Conservation (phyloP, 306 rosid genomes). For the Prunus davidiana region DNA sequence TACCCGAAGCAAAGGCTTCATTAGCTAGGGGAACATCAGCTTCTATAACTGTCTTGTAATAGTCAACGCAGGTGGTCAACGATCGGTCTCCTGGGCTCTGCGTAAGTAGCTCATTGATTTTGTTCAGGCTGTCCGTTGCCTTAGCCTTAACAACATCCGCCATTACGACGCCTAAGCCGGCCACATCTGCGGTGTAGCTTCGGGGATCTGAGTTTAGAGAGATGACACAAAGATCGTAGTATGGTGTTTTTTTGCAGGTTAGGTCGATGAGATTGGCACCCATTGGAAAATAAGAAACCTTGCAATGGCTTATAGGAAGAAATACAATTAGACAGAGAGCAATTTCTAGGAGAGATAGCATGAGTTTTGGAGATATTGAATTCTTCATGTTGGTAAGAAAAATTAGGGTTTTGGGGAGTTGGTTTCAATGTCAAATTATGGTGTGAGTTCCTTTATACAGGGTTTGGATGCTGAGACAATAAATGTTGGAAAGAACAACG, state of each 20-base stretch:
- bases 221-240: conserved; percentile 26
- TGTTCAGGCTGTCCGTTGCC: conserved; percentile 7
- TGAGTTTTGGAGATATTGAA: too few relatives aligned
- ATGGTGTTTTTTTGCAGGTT: conserved; percentile 49
- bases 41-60: conserved; percentile 20
- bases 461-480: too few relatives aligned
- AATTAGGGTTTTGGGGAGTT: too few relatives aligned
- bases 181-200: conserved; percentile 20
- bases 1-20: conserved; percentile 32
- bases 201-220: conserved; percentile 33
- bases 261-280: conserved; percentile 16
- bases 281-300: not conserved
- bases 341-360: too few relatives aligned
- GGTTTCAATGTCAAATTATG: too few relatives aligned
- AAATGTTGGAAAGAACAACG: too few relatives aligned
- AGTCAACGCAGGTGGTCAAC: conserved; percentile 14
- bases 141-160: conserved; percentile 14
- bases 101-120: conserved; percentile 13
- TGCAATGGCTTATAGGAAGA: not conserved
- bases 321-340: not conserved
- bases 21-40: conserved; percentile 36
- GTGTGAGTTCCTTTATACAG: too few relatives aligned
- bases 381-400: too few relatives aligned
- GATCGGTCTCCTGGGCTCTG: not conserved
- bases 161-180: conserved; percentile 34